Conservation (phyloP, 352 stramenopile species). For the Salisapilia sapeloensis region DNA sequence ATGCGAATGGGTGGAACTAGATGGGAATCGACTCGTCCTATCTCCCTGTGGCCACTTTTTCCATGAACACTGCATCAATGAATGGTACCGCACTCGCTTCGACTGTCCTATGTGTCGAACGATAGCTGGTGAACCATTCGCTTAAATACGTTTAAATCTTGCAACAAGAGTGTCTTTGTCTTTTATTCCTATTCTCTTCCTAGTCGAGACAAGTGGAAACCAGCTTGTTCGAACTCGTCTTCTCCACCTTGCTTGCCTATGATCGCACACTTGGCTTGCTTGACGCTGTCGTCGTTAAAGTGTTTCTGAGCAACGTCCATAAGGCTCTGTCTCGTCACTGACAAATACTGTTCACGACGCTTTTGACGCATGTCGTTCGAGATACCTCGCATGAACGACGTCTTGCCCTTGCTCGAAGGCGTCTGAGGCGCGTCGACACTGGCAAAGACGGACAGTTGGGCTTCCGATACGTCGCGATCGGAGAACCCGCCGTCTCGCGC, state of each 20-base stretch:
- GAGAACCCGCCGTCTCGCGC: slow-evolving; percentile 31
- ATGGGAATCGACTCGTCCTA: slow-evolving; percentile 67
- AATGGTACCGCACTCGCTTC: slow-evolving; percentile 79
- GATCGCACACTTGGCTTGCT: slow-evolving; percentile 26
- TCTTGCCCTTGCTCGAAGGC: slow-evolving; percentile 52
- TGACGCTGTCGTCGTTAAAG: slow-evolving; percentile 12
- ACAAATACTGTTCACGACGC: slow-evolving; percentile 49
- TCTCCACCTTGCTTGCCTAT: slow-evolving; percentile 39
- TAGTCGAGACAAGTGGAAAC: no score
- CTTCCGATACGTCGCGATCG: slow-evolving; percentile 61
- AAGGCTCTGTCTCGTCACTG: slow-evolving; percentile 18
- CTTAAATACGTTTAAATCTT: no score
- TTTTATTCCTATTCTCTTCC: no score
- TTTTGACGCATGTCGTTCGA: slow-evolving; percentile 71
- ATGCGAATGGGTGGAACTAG: slow-evolving; percentile 67
- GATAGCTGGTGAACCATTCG: slow-evolving; percentile 48
- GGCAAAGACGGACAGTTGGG: slow-evolving; percentile 60
- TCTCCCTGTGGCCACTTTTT: slow-evolving; percentile 76
- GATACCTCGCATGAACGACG: slow-evolving; percentile 62
- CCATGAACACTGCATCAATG: slow-evolving; percentile 79
- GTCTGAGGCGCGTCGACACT: slow-evolving; percentile 63
- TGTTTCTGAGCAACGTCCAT: slow-evolving; percentile 36
- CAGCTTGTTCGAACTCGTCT: slow-evolving; percentile 19
- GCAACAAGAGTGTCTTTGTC: no score
- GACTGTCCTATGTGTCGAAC: slow-evolving; percentile 80